A percentile compares a stretch with the other conserved stretches of the same genome.
phyloP scores from a whole-genome alignment of 1,139 yeast genomes.

The Candida smagusa region DNA sequence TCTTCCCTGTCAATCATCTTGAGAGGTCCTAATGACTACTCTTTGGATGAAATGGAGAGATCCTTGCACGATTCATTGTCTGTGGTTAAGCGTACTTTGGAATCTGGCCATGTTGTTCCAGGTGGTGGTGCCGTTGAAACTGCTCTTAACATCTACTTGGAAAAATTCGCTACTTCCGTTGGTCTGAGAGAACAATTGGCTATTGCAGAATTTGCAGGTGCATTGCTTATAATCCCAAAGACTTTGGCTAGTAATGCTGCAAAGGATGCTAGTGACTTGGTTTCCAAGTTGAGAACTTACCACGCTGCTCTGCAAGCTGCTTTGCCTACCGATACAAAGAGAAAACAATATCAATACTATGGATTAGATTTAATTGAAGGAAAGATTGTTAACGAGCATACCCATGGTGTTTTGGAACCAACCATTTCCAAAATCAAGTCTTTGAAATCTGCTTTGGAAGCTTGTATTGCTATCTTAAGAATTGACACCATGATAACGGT shows the following conservation, averaged over 20 bases:
- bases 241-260: conserved; percentile 98
- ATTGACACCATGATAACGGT: conserved; percentile 98
- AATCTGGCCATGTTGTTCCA: conserved; percentile 91
- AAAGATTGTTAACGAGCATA: conserved; percentile 81
- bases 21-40: conserved; percentile 95
- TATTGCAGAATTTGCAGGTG: conserved; percentile 93
- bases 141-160: conserved; percentile 90
- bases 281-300: conserved; percentile 92
- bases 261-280: conserved; percentile 90
- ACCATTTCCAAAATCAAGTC: conserved; percentile 90
- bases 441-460: conserved; percentile 93
- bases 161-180: conserved; percentile 95
- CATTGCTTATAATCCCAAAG: conserved; percentile 89
- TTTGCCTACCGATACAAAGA: conserved; percentile 73
- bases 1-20: conserved; percentile 88
- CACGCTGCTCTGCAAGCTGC: conserved; percentile 95
- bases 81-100: conserved; percentile 94
- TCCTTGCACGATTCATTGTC: conserved; percentile 91
- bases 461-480: conserved; percentile 94
- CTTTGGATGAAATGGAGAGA: conserved; percentile 98
- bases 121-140: conserved; percentile 99
- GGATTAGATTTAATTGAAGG: conserved; percentile 93
- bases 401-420: conserved; percentile 91
- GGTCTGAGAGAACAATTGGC: conserved; percentile 98
- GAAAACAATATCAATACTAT: conserved; percentile 81